Evolutionary conservation across 352 stramenopile species (phyloP).

Genomic region (Pythium dissimile): DNA sequence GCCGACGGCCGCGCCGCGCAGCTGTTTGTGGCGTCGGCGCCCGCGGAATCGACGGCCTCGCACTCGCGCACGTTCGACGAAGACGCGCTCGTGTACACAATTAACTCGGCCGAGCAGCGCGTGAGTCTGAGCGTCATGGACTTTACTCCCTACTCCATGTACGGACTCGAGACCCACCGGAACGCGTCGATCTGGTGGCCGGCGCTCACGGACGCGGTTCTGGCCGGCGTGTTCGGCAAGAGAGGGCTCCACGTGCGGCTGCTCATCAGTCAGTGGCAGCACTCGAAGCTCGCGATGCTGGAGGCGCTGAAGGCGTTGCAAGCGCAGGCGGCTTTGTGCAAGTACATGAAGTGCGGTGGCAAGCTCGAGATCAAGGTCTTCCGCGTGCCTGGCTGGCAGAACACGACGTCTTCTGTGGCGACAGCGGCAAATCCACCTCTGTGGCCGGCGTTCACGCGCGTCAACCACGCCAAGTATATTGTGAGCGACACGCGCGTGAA

Average conservation of each 20-base stretch:
- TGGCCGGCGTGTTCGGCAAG: constrained; percentile 56
- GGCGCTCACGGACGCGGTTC: constrained; percentile 55
- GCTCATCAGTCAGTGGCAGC: constrained; percentile 77
- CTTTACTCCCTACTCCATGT: constrained; percentile 72
- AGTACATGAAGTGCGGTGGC: constrained; percentile 39
- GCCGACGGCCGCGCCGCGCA: constrained; percentile 15
- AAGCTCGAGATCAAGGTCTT: constrained; percentile 72
- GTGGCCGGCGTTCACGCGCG: constrained; percentile 70
- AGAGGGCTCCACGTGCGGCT: constrained; percentile 46
- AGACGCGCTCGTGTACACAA: constrained; percentile 72
- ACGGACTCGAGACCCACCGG: constrained; percentile 31
- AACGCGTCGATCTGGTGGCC: constrained; percentile 61
- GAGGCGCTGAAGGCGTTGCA: constrained; percentile 42
- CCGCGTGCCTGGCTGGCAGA: constrained; percentile 68
- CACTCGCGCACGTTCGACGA: constrained; percentile 62
- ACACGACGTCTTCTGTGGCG: constrained; percentile 36
- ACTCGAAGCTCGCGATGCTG: constrained; percentile 57
- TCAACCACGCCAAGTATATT: constrained; percentile 87
- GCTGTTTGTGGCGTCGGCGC: constrained; percentile 64
- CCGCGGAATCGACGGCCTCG: constrained; percentile 48
- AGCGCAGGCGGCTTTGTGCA: constrained; percentile 45
- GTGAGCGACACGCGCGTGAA: constrained; percentile 77
- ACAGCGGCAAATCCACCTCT: constrained; percentile 19
- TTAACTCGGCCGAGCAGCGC: constrained; percentile 43
- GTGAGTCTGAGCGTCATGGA: constrained; percentile 83